phyloP scores from a whole-genome alignment of 106 monocot species.

The Dioscorea dumetorum region DNA sequence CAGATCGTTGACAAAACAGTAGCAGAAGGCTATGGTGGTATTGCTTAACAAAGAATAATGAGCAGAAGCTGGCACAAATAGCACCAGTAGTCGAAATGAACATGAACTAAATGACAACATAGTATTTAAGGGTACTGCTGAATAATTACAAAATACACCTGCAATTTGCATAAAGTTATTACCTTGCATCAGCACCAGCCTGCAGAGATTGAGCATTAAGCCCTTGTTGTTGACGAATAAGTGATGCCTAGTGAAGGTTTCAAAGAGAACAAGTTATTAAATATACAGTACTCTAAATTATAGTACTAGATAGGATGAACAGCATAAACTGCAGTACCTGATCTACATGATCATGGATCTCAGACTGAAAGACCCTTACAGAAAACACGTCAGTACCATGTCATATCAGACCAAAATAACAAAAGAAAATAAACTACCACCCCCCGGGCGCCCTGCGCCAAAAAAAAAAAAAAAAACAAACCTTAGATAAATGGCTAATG shows the following conservation, averaged over 20 bases:
- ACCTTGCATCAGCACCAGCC: conserved; percentile 74
- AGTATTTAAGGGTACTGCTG: too few species aligned
- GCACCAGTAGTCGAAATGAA: background rate
- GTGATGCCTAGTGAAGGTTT: conserved; percentile 35
- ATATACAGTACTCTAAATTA: background rate
- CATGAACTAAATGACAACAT: too few species aligned
- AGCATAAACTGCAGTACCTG: conserved; percentile 30
- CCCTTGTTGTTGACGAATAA: conserved; percentile 80
- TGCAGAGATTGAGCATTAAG: conserved; percentile 64
- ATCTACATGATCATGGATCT: conserved; percentile 54
- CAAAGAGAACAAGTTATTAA: background rate
- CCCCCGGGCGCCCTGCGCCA: too few species aligned
- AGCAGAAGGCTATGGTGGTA: too few species aligned
- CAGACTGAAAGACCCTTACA: conserved; percentile 19
- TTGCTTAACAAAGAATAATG: conserved; percentile 1
- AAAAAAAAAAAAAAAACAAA: conserved; percentile 9
- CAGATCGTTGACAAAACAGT: background rate
- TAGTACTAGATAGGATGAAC: background rate
- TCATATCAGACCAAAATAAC: background rate
- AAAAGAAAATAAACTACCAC: background rate
- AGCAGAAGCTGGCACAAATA: background rate
- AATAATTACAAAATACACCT: background rate
- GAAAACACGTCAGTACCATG: background rate
- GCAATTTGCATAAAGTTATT: background rate
- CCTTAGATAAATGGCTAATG: conserved; percentile 52